These are phyloP conservation scores for Suillus fuscotomentosus DNA, from an alignment of 768 basidiomycete genomes.

Conservation along the genomic window DNA sequence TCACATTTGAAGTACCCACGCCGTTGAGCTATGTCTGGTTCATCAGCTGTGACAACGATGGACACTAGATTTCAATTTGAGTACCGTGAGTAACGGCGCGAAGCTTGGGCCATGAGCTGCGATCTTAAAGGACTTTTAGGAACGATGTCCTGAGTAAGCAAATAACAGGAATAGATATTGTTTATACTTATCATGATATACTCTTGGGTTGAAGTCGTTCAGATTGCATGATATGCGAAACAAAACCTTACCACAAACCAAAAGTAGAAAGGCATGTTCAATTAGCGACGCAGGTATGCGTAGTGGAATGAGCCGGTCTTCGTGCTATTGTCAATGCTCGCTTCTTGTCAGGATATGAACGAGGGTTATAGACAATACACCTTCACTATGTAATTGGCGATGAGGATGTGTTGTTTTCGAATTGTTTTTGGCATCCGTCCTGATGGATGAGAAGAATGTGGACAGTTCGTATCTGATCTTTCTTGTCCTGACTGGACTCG, in stretches of 20 bases:
- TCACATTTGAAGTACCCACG: slow-evolving; percentile 47
- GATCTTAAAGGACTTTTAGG: slow-evolving; percentile 28
- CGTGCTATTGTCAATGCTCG: background rate
- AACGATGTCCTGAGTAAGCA: slow-evolving; percentile 27
- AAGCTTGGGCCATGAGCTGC: slow-evolving; percentile 44
- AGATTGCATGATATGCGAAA: background rate
- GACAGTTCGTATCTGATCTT: background rate
- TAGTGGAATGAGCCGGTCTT: background rate
- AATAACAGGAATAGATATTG: slow-evolving; percentile 19
- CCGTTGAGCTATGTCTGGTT: slow-evolving; percentile 36
- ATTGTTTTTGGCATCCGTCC: background rate
- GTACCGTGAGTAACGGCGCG: slow-evolving; percentile 19
- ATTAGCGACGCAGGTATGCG: background rate
- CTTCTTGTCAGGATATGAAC: background rate
- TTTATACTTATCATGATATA: slow-evolving; percentile 35
- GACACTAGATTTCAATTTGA: slow-evolving; percentile 67
- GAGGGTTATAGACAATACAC: background rate
- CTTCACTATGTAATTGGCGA: background rate
- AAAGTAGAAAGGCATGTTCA: background rate
- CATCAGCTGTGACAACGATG: slow-evolving; percentile 32
- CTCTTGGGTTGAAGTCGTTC: background rate
- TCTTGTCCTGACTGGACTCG: background rate
- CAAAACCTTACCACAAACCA: background rate
- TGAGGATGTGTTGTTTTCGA: background rate
- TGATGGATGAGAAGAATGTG: background rate